A percentile compares a stretch with the other conserved stretches of the same genome.
These are phyloP conservation scores for Immersiporthe knoxdaviesiana DNA, from an alignment of 2,329 filamentous ascomycete species.

Conservation along the genomic window DNA sequence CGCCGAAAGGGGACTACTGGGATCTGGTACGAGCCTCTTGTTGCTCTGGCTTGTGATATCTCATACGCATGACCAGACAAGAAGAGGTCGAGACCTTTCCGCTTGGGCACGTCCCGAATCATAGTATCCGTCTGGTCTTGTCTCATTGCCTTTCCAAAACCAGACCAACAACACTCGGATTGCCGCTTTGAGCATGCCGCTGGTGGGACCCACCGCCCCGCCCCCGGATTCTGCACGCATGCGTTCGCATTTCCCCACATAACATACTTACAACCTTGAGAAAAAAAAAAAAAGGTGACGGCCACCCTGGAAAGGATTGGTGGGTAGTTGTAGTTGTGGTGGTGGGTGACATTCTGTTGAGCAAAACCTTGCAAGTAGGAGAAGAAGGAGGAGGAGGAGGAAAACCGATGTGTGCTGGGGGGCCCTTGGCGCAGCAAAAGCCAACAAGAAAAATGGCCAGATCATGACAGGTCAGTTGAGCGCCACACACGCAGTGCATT, in stretches of 20 bases:
- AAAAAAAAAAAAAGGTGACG: constrained; percentile 5
- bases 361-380: background rate
- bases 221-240: constrained; percentile 15
- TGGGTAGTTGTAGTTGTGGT: too few species aligned
- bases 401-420: background rate
- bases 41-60: background rate
- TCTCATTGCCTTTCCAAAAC: background rate
- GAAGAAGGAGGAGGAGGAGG: background rate
- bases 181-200: constrained; percentile 25
- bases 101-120: background rate
- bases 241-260: constrained; percentile 23
- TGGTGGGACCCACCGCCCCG: constrained; percentile 12
- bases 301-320: background rate
- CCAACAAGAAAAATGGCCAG: too few species aligned
- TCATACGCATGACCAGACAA: background rate
- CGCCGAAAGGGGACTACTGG: background rate
- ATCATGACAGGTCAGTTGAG: constrained; percentile 14
- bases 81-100: background rate
- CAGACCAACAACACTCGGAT: constrained; percentile 9
- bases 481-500: constrained; percentile 23
- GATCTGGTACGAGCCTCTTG: background rate
- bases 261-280: background rate
- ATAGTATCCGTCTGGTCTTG: background rate
- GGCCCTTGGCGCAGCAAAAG: background rate
- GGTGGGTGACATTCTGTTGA: background rate